Evolutionary conservation across 2,329 filamentous ascomycete species (phyloP), one percentile per base, ranked within the genome.

Genomic region (Monilinia fructicola): DNA sequence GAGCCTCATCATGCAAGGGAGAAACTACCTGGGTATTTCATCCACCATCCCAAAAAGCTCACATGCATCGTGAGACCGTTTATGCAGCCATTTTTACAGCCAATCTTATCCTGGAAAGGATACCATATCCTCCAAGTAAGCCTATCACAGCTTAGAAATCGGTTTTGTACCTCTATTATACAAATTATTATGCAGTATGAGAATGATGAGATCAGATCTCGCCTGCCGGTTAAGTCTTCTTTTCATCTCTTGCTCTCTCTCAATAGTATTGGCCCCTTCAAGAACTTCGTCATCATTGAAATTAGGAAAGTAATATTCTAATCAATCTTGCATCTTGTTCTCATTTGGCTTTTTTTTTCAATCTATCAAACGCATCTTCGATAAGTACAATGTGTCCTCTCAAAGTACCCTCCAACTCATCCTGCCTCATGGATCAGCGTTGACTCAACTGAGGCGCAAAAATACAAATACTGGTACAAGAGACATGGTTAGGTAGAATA

Each of bases 361-460:
- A 58, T 54, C 69, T 60, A 35, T 70, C 67, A 10, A 73, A 64
- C 4, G 62, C 63, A 52, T 73, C 72, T 67, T 69, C 69, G 35
- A 72, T 71, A 11, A 70, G 48, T n/a, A 69, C 67, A 46, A 71
- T 72, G 40, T 72, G 67, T 4, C 67, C 70, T 53, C 70, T 64
- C 10, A 71, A 62, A 18, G 68, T 70, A 9, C 71, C 71, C 56
- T 72, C 68, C 38, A 70, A 61, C 55, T 70, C 67, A 54, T 69
- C 67, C 67, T 73, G 44, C 44, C 42, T 28, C 54, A 48, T 40
- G 38, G 48, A 55, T 70, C 28, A 66, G 48, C 54, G 56, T 44
- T 66, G 14, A 28, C 38, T 28, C 31, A 14, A 53, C 18, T 58
- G n/a, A 58, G 31, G 53, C 31, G 42, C n/a, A 38, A 5, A 60